Conservation (phyloP, 306 rosid genomes). For the Oxytropis ochrocephala region DNA sequence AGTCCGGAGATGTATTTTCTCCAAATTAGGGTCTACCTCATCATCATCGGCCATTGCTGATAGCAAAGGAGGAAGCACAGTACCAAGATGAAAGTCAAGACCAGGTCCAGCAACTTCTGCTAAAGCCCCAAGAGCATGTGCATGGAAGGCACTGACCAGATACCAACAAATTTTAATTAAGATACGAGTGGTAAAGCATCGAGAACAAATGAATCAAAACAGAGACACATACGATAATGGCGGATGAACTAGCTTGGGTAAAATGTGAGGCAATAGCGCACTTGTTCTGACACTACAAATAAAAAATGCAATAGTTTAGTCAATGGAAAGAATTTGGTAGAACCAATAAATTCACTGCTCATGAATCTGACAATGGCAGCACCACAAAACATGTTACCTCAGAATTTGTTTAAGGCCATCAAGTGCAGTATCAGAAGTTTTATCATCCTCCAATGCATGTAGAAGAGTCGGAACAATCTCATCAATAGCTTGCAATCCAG, state of each 20-base stretch:
- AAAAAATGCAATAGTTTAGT: slow-evolving; percentile 24
- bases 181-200: neutral
- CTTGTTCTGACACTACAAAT: slow-evolving; percentile 73
- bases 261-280: slow-evolving; percentile 90
- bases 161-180: slow-evolving; percentile 3
- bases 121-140: slow-evolving; percentile 96
- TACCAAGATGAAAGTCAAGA: slow-evolving; percentile 73
- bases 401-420: slow-evolving; percentile 98
- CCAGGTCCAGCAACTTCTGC: slow-evolving; percentile 98
- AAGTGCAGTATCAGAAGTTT: slow-evolving; percentile 90
- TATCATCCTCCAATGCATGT: slow-evolving; percentile 86
- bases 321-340: neutral
- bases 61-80: slow-evolving; percentile 86
- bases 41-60: slow-evolving; percentile 72
- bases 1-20: neutral
- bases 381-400: slow-evolving; percentile 41
- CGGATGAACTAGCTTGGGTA: slow-evolving; percentile 88
- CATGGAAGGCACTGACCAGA: slow-evolving; percentile 73
- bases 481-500: slow-evolving; percentile 98
- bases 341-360: neutral
- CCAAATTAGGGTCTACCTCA: slow-evolving; percentile 34
- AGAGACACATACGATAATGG: slow-evolving; percentile 73
- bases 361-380: neutral
- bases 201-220: slow-evolving; percentile 13
- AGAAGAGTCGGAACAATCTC: slow-evolving; percentile 95